phyloP scores from a whole-genome alignment of 2,329 filamentous ascomycete genomes.

The Hawksworthiomyces lignivorus region DNA sequence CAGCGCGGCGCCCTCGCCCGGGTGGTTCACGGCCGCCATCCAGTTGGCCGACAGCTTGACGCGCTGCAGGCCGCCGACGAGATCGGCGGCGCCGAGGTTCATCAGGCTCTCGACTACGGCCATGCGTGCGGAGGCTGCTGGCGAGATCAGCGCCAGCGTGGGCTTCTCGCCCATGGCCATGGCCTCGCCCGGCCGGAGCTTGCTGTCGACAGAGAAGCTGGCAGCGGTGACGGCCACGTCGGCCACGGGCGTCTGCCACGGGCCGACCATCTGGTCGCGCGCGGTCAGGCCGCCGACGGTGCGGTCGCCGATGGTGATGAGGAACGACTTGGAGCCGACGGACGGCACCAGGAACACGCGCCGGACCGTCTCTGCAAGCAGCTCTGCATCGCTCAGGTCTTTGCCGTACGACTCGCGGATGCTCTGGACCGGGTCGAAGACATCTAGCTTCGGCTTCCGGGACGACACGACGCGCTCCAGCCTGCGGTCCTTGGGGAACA shows the following conservation, averaged over 20 bases:
- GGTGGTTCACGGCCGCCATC: constrained; percentile 96
- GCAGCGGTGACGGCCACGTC: constrained; percentile 91
- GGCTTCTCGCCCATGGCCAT: constrained; percentile 97
- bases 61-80: constrained; percentile 57
- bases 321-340: constrained; percentile 93
- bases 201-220: constrained; percentile 58
- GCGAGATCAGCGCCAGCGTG: constrained; percentile 78
- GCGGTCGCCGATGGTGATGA: constrained; percentile 93
- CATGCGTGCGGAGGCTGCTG: constrained; percentile 89
- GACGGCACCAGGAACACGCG: constrained; percentile 77
- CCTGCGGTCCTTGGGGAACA: constrained; percentile 84
- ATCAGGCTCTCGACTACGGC: constrained; percentile 88
- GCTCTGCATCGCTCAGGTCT: constrained; percentile 42
- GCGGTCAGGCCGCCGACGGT: constrained; percentile 83
- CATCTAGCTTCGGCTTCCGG: constrained; percentile 56
- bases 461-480: constrained; percentile 68
- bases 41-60: constrained; percentile 93
- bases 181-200: constrained; percentile 77
- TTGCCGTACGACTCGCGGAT: constrained; percentile 58
- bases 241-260: constrained; percentile 90
- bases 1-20: constrained; percentile 83
- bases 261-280: constrained; percentile 91
- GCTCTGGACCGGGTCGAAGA: constrained; percentile 61
- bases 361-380: constrained; percentile 60
- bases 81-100: constrained; percentile 76